Conservation (phyloP, 805 yeast genomes). For the Wickerhamiella sorbophila region DNA sequence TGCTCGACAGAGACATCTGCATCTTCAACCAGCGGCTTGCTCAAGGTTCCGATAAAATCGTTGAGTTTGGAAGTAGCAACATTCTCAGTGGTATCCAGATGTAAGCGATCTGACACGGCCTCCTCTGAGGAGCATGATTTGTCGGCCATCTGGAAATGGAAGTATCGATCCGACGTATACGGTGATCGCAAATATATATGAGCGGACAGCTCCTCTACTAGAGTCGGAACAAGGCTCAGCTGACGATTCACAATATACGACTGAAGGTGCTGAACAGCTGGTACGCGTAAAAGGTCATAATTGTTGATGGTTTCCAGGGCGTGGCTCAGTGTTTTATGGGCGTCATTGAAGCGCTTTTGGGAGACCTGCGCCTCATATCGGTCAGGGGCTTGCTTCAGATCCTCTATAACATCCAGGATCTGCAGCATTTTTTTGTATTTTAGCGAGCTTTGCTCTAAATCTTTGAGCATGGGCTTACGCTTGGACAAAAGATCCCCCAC, state of each 20-base stretch:
- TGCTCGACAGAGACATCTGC: slow-evolving; percentile 18
- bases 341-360: slow-evolving; percentile 55
- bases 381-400: slow-evolving; percentile 43
- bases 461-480: slow-evolving; percentile 43
- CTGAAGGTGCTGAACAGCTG: slow-evolving; percentile 23
- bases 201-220: slow-evolving; percentile 62
- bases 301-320: slow-evolving; percentile 27
- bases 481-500: slow-evolving; percentile 39
- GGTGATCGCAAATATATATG: slow-evolving; percentile 48
- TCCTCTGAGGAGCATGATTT: not conserved
- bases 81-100: not conserved
- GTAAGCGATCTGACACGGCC: slow-evolving; percentile 1
- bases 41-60: slow-evolving; percentile 9
- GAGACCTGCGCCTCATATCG: slow-evolving; percentile 51
- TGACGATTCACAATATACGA: slow-evolving; percentile 26
- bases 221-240: slow-evolving; percentile 42
- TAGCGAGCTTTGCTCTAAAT: slow-evolving; percentile 47
- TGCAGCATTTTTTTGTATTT: slow-evolving; percentile 57
- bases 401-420: slow-evolving; percentile 51
- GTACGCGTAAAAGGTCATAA: slow-evolving; percentile 21
- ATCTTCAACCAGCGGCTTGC: slow-evolving; percentile 6
- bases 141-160: slow-evolving; percentile 6
- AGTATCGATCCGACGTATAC: slow-evolving; percentile 22
- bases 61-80: not conserved
- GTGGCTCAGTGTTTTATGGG: slow-evolving; percentile 39